Evolutionary conservation across 176 grass and related monocot species (phyloP).

Genomic region (Pontederia paniculata): DNA sequence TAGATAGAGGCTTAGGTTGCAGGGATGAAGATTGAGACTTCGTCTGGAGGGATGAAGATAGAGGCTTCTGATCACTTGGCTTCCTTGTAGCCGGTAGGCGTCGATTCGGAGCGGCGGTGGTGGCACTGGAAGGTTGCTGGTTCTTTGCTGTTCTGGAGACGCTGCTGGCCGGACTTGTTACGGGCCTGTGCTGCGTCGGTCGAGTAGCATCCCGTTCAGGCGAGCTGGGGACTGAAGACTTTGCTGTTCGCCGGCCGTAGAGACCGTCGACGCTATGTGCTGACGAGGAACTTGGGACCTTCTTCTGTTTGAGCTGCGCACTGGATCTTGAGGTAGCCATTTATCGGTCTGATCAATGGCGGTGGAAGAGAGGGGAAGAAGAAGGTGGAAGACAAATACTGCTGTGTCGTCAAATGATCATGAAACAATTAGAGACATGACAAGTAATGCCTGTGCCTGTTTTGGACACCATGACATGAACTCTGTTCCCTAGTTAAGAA

Average conservation of each 20-base stretch:
- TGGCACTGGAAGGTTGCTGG: neutral
- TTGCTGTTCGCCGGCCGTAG: neutral
- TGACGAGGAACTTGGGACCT: neutral
- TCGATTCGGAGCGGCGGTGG: neutral
- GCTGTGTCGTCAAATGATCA: too few species aligned
- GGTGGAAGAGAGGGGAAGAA: too few species aligned
- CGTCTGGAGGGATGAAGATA: neutral
- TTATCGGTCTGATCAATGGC: too few species aligned
- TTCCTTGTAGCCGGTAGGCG: neutral
- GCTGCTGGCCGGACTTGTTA: neutral
- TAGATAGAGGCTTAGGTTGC: neutral
- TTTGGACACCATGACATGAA: too few species aligned
- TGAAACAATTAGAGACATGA: too few species aligned
- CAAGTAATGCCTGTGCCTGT: too few species aligned
- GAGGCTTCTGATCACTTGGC: neutral
- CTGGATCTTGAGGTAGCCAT: neutral
- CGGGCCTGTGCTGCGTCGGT: neutral
- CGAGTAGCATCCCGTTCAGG: neutral
- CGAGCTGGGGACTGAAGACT: neutral
- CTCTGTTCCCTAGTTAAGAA: too few species aligned
- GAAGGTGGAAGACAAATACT: too few species aligned
- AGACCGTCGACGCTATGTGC: neutral
- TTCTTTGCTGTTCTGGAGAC: neutral
- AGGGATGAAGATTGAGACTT: neutral
- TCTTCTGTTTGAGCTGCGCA: neutral